A percentile compares a stretch with the other conserved stretches of the same genome.
phyloP scores from a whole-genome alignment of 108 stramenopile genomes.

The Fragilariopsis cylindrus region DNA sequence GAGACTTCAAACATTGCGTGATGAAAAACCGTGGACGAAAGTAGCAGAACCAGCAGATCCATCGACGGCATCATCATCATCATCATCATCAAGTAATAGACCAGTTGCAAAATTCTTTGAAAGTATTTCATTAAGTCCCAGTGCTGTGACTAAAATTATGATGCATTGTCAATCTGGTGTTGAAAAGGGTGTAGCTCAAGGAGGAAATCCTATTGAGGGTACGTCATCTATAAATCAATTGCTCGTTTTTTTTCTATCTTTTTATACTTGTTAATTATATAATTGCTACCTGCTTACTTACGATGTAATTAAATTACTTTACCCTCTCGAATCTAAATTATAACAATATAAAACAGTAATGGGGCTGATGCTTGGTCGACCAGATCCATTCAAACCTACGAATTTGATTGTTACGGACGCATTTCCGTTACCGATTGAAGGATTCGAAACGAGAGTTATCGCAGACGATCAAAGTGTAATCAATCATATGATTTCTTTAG shows the following conservation, averaged over 20 bases:
- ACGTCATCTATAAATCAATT: neutral
- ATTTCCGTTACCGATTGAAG: conserved; percentile 97
- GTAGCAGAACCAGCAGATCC: neutral
- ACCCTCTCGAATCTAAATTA: neutral
- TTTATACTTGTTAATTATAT: neutral
- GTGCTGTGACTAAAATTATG: conserved; percentile 86
- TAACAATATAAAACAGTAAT: conserved; percentile 61
- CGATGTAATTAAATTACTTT: neutral
- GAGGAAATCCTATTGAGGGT: conserved; percentile 90
- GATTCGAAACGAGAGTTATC: conserved; percentile 94
- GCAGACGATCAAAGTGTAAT: conserved; percentile 94
- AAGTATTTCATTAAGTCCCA: conserved; percentile 63
- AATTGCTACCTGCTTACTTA: neutral
- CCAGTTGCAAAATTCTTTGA: conserved; percentile 62
- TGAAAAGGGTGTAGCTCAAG: conserved; percentile 91
- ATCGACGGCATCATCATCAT: neutral
- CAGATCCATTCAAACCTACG: conserved; percentile 61
- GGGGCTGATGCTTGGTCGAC: conserved; percentile 87
- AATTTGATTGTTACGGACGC: conserved; percentile 92
- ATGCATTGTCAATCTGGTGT: conserved; percentile 97
- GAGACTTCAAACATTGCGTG: conserved; percentile 48
- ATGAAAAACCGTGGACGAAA: conserved; percentile 66
- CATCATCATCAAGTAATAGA: neutral
- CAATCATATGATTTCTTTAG: conserved; percentile 97
- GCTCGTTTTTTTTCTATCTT: neutral